Conservation (phyloP, 164 flowering plant species). For the Dillenia turbinata region DNA sequence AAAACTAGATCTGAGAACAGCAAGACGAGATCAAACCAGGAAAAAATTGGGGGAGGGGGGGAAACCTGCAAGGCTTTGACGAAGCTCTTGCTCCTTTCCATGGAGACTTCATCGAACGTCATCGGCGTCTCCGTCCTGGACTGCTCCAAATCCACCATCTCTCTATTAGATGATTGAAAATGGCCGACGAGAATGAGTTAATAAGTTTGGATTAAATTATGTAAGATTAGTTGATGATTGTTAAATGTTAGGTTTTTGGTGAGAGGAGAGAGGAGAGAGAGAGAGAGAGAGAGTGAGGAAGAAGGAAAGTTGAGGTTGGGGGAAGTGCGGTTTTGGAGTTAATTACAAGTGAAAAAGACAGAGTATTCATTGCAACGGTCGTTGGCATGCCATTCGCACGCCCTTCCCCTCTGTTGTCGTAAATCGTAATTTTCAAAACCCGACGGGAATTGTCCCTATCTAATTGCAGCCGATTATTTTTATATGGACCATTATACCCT, state of each 20-base stretch:
- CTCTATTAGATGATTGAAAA: not conserved
- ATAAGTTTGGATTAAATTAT: not conserved
- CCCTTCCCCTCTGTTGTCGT: too few species aligned
- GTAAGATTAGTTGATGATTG: not conserved
- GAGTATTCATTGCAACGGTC: too few species aligned
- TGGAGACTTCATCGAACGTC: conserved; percentile 83
- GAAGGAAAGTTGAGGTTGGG: too few species aligned
- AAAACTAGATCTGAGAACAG: too few species aligned
- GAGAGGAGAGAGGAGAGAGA: conserved; percentile 9
- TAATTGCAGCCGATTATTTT: too few species aligned
- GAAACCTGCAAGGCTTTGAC: conserved; percentile 75
- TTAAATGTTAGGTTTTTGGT: conserved; percentile 22
- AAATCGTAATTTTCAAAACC: too few species aligned
- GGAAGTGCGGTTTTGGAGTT: too few species aligned
- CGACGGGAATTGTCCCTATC: too few species aligned
- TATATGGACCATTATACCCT: too few species aligned
- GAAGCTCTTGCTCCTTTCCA: conserved; percentile 88
- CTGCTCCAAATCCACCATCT: conserved; percentile 31
- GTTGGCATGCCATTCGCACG: too few species aligned
- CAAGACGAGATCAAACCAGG: not conserved
- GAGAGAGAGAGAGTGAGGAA: conserved; percentile 17
- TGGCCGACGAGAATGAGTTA: not conserved
- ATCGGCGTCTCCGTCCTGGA: conserved; percentile 33
- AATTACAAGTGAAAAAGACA: too few species aligned
- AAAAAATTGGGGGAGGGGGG: not conserved